phyloP scores from a whole-genome alignment of 2,329 filamentous ascomycete species.

The Phaeoacremonium minimum region DNA sequence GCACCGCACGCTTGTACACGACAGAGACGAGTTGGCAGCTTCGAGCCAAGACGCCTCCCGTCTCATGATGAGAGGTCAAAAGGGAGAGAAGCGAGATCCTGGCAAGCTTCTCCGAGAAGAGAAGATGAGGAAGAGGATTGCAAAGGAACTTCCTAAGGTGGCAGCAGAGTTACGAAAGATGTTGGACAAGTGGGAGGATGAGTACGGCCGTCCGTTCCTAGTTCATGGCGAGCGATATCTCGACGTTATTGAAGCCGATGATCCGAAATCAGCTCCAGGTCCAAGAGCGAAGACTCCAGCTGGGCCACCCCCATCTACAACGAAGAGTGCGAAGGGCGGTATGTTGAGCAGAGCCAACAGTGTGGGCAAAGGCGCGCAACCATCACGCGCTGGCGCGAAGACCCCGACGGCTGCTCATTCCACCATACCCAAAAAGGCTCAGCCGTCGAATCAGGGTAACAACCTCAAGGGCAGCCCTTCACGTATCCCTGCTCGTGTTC shows the following conservation, averaged over 20 bases:
- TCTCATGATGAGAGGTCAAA: constrained; percentile 84
- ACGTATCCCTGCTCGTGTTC: constrained; percentile 65
- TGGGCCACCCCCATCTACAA: constrained; percentile 45
- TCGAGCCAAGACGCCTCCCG: constrained; percentile 95
- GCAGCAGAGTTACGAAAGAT: constrained; percentile 75
- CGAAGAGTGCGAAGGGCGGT: constrained; percentile 30
- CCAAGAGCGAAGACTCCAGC: constrained; percentile 74
- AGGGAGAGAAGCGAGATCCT: constrained; percentile 91
- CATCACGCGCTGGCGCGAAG: constrained; percentile 41
- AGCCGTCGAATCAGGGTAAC: constrained; percentile 4
- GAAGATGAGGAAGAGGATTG: constrained; percentile 96
- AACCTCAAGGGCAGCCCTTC: constrained; percentile 51
- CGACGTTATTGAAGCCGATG: constrained; percentile 69
- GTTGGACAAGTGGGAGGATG: constrained; percentile 87
- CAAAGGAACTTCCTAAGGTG: constrained; percentile 92
- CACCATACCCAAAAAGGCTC: constrained; percentile 16
- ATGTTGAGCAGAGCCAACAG: constrained; percentile 30
- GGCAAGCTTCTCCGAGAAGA: constrained; percentile 91
- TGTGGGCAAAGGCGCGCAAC: constrained; percentile 24
- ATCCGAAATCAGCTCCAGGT: constrained; percentile 54
- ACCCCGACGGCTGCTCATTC: constrained; percentile 46
- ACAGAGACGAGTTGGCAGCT: constrained; percentile 80
- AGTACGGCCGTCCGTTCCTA: constrained; percentile 88
- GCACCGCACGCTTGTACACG: constrained; percentile 76
- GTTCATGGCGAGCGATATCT: constrained; percentile 91